Evolutionary conservation across 306 rosid species (phyloP), one percentile per base, ranked within the genome.

Genomic region (Ormosia emarginata): DNA sequence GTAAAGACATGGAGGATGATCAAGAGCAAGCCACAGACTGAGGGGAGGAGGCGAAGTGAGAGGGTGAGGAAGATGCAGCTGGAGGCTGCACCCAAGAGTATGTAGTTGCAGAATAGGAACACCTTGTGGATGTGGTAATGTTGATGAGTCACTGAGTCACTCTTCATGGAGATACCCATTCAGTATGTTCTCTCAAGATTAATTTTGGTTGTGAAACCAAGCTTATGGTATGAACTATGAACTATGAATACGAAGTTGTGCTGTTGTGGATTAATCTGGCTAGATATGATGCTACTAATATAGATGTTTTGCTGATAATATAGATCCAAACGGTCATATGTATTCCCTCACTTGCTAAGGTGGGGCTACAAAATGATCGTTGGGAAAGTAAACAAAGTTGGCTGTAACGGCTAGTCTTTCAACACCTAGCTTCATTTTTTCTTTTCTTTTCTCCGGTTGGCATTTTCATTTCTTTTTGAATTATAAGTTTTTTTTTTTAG

Each of bases 51-150:
- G 18, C 96, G 88, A 43, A 93, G 98, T 0, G 98, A 93, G 52
- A 93, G 93, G 10, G 97, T 91, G 71, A 93, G 94, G 87, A 93
- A 93, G 78, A 93, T 91, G 91, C 98, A 93, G 63, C 93, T 87
- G 13, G 97, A 87, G 49, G 98, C 96, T 32, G 97, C 92, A 0
- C 91, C 93, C 10, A 91, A 83, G 33, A 93, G 90, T 5, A 93
- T 80, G 90, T 93, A 93, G 93, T 91, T 93, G 87, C 97, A 87
- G 76, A 93, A 83, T 9, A 93, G 86, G 82, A 93, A 93, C 15
- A 83, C 74, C 65, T 90, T 93, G 81, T 93, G 95, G 75, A 87
- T 90, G 87, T 87, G 80, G 90, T 80, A 82, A 33, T 88, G 84
- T 3, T 52, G 79, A 3, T 37, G 77, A 1, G 75, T 18, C 32